These are phyloP conservation scores for Solanum chacoense DNA, from an alignment of 305 asterid genomes.

Conservation along the genomic window DNA sequence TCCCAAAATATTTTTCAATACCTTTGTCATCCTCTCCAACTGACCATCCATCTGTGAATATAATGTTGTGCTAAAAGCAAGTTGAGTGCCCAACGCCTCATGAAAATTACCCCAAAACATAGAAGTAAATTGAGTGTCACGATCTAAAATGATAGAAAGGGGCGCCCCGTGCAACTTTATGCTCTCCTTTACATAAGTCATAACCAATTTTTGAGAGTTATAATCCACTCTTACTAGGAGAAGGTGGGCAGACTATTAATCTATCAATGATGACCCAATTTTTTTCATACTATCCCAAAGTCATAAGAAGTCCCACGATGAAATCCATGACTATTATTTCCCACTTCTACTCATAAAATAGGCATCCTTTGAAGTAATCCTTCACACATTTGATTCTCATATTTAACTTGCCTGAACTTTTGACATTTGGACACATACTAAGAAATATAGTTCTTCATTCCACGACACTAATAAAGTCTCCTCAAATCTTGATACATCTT, in stretches of 20 bases:
- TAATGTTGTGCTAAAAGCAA: no score
- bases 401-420: neutral
- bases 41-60: neutral
- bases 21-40: neutral
- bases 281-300: neutral
- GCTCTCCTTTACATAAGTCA: neutral
- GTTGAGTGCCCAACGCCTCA: neutral
- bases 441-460: no score
- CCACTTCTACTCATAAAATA: neutral
- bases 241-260: neutral
- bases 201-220: no score
- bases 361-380: neutral
- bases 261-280: neutral
- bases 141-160: neutral
- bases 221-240: neutral
- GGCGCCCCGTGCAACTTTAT: neutral
- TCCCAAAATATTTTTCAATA: no score
- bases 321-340: neutral
- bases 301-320: neutral
- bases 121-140: neutral
- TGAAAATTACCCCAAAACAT: neutral
- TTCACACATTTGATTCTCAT: no score
- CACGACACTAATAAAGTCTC: neutral
- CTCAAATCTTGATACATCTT: no score
- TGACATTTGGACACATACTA: neutral